A percentile compares a stretch with the other conserved stretches of the same genome.
Conservation (phyloP, 78 protist genomes). For the Dictyostelium brefeldianum region DNA sequence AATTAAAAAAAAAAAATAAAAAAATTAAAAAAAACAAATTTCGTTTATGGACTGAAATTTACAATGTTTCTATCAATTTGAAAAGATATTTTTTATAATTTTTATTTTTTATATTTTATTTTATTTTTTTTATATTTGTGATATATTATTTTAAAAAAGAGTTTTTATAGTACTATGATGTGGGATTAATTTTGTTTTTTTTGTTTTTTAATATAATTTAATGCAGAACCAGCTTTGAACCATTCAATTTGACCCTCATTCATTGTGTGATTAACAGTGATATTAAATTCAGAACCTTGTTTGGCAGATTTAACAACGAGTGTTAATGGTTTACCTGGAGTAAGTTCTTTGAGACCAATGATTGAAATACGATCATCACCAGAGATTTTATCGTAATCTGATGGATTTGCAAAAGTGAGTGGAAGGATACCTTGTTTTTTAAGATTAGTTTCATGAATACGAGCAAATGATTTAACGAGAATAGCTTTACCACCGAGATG, state of each 20-base stretch:
- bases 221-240: slow-evolving; percentile 97
- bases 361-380: slow-evolving; percentile 88
- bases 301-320: slow-evolving; percentile 71
- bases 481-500: slow-evolving; percentile 96
- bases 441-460: slow-evolving; percentile 98
- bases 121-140: too few relatives aligned
- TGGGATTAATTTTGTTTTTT: slow-evolving; percentile 12
- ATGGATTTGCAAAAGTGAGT: slow-evolving; percentile 94
- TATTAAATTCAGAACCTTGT: slow-evolving; percentile 58
- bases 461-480: slow-evolving; percentile 96
- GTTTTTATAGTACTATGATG: too few relatives aligned
- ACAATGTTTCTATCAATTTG: too few relatives aligned
- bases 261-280: slow-evolving; percentile 93
- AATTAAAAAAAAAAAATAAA: too few relatives aligned
- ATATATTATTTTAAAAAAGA: too few relatives aligned
- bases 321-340: slow-evolving; percentile 91
- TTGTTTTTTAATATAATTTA: slow-evolving; percentile 87
- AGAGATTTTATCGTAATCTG: slow-evolving; percentile 91
- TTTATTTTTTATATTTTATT: too few relatives aligned
- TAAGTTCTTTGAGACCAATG: slow-evolving; percentile 78
- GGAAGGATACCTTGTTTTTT: slow-evolving; percentile 98
- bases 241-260: slow-evolving; percentile 96
- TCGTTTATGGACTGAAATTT: too few relatives aligned
- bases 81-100: too few relatives aligned
- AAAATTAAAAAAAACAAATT: too few relatives aligned